phyloP scores from a whole-genome alignment of 2,329 filamentous ascomycete genomes.

The Colletotrichum sp. region DNA sequence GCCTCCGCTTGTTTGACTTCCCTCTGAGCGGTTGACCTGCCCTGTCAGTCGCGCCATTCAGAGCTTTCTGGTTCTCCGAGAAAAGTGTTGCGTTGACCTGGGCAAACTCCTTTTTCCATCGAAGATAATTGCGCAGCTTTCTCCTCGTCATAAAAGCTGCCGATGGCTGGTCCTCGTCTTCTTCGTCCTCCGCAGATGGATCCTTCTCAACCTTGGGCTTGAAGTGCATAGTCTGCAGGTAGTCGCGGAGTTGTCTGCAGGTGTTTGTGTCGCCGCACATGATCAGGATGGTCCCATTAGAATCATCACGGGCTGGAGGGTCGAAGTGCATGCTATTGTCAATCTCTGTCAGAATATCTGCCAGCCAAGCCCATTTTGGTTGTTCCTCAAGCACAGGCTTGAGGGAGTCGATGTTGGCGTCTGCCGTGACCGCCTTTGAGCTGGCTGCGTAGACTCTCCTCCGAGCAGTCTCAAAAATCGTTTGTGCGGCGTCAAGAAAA shows the following conservation, averaged over 20 bases:
- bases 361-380: conserved; percentile 89
- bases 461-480: conserved; percentile 90
- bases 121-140: conserved; percentile 83
- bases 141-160: conserved; percentile 89
- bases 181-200: conserved; percentile 43
- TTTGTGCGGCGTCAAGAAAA: conserved; percentile 92
- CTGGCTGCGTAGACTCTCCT: conserved; percentile 82
- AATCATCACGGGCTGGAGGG: conserved; percentile 76
- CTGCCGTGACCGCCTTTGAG: conserved; percentile 47
- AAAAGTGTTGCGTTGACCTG: conserved; percentile 83
- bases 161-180: conserved; percentile 66
- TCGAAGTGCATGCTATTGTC: conserved; percentile 90
- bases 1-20: conserved; percentile 82
- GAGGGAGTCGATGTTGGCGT: conserved; percentile 63
- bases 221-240: conserved; percentile 88
- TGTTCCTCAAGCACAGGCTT: conserved; percentile 89
- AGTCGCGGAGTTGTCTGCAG: conserved; percentile 88
- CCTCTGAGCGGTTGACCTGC: conserved; percentile 56
- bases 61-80: conserved; percentile 77
- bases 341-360: conserved; percentile 93
- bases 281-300: conserved; percentile 89
- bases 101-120: conserved; percentile 89
- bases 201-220: conserved; percentile 55
- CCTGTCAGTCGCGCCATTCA: conserved; percentile 69
- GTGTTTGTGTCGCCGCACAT: conserved; percentile 93